These are phyloP conservation scores for Saitoella complicata DNA, from an alignment of 805 yeast genomes.

Conservation along the genomic window DNA sequence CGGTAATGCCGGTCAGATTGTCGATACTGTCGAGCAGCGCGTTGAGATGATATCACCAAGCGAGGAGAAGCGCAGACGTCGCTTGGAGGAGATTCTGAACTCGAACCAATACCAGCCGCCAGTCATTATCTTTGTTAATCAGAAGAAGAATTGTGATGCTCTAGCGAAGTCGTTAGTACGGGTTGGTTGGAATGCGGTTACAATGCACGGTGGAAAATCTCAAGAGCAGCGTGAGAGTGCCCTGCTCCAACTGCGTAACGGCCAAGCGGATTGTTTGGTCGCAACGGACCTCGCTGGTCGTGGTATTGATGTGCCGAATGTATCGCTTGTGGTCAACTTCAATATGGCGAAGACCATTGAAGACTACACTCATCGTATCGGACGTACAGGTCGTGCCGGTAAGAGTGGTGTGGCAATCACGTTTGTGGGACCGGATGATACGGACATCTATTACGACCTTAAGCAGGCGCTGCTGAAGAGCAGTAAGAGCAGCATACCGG, in stretches of 20 bases:
- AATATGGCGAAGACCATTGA: slow-evolving; percentile 70
- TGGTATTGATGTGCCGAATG: slow-evolving; percentile 84
- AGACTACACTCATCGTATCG: slow-evolving; percentile 81
- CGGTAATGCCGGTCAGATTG: slow-evolving; percentile 51
- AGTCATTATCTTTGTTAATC: slow-evolving; percentile 69
- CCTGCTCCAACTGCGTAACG: slow-evolving; percentile 38
- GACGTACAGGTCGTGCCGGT: slow-evolving; percentile 96
- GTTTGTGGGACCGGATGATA: slow-evolving; percentile 45
- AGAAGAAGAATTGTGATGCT: slow-evolving; percentile 54
- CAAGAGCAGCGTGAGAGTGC: slow-evolving; percentile 80
- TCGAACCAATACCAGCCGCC: slow-evolving; percentile 30
- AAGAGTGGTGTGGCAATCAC: slow-evolving; percentile 60
- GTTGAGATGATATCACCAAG: slow-evolving; percentile 36
- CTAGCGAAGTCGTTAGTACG: slow-evolving; percentile 36
- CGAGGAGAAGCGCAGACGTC: slow-evolving; percentile 31
- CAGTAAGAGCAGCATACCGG: slow-evolving; percentile 25
- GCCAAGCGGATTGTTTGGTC: slow-evolving; percentile 45
- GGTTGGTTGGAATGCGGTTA: slow-evolving; percentile 34
- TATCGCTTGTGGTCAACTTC: slow-evolving; percentile 68
- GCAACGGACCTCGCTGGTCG: slow-evolving; percentile 96
- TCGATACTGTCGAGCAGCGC: slow-evolving; percentile 51
- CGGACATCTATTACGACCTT: slow-evolving; percentile 33
- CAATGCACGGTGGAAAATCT: slow-evolving; percentile 73
- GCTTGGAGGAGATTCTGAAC: slow-evolving; percentile 27
- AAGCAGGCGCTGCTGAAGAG: slow-evolving; percentile 32